Percentiles rank a stretch among this genome's conserved stretches.
These are phyloP conservation scores for Chenopodium suecicum DNA, from an alignment of 148 eudicot species.

Conservation along the genomic window DNA sequence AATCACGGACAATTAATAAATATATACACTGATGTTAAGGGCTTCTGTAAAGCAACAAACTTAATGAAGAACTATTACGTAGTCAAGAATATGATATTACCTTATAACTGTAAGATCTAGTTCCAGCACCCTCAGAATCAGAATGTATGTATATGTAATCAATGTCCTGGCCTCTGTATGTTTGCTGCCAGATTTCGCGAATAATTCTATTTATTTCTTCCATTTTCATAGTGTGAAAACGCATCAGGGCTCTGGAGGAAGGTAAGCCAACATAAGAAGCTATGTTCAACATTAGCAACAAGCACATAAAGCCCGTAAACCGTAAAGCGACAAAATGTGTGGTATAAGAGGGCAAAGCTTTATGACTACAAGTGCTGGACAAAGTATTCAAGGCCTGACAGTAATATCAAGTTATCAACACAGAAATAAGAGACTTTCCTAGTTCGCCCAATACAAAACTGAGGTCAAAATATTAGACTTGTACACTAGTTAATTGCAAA, in stretches of 20 bases:
- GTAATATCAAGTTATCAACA: background rate
- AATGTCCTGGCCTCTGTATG: conserved; percentile 99
- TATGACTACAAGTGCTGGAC: background rate
- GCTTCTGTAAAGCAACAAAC: conserved; percentile 9
- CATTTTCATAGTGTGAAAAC: conserved; percentile 98
- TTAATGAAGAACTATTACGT: no score
- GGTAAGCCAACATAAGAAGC: conserved; percentile 10
- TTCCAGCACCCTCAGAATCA: conserved; percentile 92
- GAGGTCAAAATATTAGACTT: background rate
- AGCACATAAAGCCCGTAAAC: background rate
- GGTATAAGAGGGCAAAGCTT: background rate
- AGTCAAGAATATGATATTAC: conserved; percentile 34
- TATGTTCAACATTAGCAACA: conserved; percentile 4
- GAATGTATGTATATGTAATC: conserved; percentile 96
- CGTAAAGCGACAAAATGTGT: background rate
- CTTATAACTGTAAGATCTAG: conserved; percentile 97
- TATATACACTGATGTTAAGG: background rate
- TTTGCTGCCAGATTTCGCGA: conserved; percentile 98
- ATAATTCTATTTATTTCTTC: conserved; percentile 97
- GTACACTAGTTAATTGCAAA: background rate
- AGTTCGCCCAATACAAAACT: background rate
- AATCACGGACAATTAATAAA: conserved; percentile 1
- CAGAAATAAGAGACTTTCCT: background rate
- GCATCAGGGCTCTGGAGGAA: conserved; percentile 86
- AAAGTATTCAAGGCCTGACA: background rate